phyloP scores from a whole-genome alignment of 2,329 filamentous ascomycete species.

The Colletotrichum tofieldiae region DNA sequence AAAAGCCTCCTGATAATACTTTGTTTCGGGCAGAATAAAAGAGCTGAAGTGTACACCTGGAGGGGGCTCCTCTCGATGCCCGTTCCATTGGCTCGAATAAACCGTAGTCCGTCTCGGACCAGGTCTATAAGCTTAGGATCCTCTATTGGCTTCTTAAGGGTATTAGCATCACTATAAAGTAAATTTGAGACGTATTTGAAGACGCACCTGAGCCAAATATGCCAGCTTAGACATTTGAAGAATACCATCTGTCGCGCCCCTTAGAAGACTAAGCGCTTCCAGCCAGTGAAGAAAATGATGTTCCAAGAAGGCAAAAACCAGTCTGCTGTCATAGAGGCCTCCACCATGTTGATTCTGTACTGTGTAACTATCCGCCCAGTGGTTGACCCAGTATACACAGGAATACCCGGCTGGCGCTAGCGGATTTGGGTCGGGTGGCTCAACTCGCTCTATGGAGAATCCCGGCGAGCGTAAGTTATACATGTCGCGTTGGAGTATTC shows the following conservation, averaged over 20 bases:
- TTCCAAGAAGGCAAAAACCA: not conserved
- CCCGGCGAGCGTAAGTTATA: constrained; percentile 48
- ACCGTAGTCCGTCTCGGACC: not conserved
- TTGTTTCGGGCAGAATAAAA: not conserved
- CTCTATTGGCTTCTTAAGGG: not conserved
- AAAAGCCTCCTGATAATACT: not conserved
- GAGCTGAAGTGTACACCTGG: not conserved
- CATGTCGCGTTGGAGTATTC: constrained; percentile 53
- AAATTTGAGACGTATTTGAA: not conserved
- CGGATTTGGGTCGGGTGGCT: constrained; percentile 32
- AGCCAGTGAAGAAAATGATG: not conserved
- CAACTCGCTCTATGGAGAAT: constrained; percentile 14
- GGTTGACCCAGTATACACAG: constrained; percentile 46
- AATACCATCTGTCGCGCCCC: not conserved
- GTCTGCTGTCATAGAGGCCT: not conserved
- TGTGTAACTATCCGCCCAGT: constrained; percentile 16
- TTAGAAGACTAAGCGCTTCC: not conserved
- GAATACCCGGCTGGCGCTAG: constrained; percentile 42
- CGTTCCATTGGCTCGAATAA: not conserved
- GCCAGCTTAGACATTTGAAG: not conserved
- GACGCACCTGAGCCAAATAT: not conserved
- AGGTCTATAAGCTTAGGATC: not conserved
- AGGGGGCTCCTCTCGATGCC: not conserved
- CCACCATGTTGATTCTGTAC: too few relatives aligned
- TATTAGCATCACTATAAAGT: not conserved